Percentiles rank a stretch among this genome's conserved stretches.
Conservation (phyloP, 176 grass and related monocot genomes). For the bread wheat (Triticum aestivum) region IWGSC_CS_RefSeq_v2.1 NC_057806.1:626568189-626568688, state of each 20-base stretch:
- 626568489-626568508: conserved; percentile 77
- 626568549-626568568: conserved; percentile 44
- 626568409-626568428: conserved; percentile 70
- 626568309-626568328: too few species aligned
- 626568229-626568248: too few species aligned
- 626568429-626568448: conserved; percentile 86
- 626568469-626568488: conserved; percentile 62
- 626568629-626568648: not conserved
- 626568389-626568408: conserved; percentile 71
- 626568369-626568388: conserved; percentile 47
- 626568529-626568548: conserved; percentile 87
- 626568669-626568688: not conserved
- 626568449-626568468: conserved; percentile 36
- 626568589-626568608: too few species aligned
- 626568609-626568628: not conserved
- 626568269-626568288: too few species aligned
- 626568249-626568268: too few species aligned
- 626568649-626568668: not conserved
- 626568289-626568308: too few species aligned
- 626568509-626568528: conserved; percentile 88
- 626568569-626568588: too few species aligned
- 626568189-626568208: too few species aligned
- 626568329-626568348: too few species aligned
- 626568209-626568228: too few species aligned
- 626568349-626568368: too few species aligned